phyloP scores from a whole-genome alignment of 805 yeast genomes.

The Lipomyces starkeyi region DNA sequence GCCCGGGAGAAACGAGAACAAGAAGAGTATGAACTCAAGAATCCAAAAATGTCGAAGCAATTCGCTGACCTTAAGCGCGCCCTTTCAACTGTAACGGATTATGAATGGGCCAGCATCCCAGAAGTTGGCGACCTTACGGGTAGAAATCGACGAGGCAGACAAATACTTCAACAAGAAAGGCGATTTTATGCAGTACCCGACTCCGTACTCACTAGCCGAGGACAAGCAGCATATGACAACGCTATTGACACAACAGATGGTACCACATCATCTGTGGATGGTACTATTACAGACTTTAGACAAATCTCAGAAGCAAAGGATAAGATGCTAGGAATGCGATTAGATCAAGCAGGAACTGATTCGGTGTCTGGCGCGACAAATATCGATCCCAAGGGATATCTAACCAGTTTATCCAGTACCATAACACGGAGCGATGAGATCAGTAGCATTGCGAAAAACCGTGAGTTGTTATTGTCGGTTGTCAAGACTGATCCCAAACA shows the following conservation, averaged over 20 bases:
- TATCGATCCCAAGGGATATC: conserved; percentile 51
- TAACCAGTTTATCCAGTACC: conserved; percentile 49
- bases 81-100: conserved; percentile 62
- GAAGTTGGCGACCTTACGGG: conserved; percentile 88
- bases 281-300: conserved; percentile 53
- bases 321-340: conserved; percentile 58
- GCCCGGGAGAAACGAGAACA: conserved; percentile 41
- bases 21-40: conserved; percentile 40
- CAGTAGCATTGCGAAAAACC: conserved; percentile 63
- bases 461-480: conserved; percentile 68
- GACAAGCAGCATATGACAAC: conserved; percentile 45
- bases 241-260: conserved; percentile 44
- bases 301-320: conserved; percentile 70
- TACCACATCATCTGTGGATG: conserved; percentile 37
- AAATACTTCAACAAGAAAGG: conserved; percentile 59
- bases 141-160: conserved; percentile 72
- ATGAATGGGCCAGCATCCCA: conserved; percentile 83
- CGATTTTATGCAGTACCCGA: conserved; percentile 88
- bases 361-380: conserved; percentile 39
- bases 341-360: conserved; percentile 51
- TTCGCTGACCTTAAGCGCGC: conserved; percentile 73
- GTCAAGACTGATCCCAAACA: conserved; percentile 74
- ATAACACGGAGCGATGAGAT: conserved; percentile 43
- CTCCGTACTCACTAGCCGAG: conserved; percentile 54
- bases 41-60: conserved; percentile 54